Percentiles rank a stretch among this genome's conserved stretches.
Conservation (phyloP, 192 early-diverging fungal species). For the Backusella psychrophila region DNA sequence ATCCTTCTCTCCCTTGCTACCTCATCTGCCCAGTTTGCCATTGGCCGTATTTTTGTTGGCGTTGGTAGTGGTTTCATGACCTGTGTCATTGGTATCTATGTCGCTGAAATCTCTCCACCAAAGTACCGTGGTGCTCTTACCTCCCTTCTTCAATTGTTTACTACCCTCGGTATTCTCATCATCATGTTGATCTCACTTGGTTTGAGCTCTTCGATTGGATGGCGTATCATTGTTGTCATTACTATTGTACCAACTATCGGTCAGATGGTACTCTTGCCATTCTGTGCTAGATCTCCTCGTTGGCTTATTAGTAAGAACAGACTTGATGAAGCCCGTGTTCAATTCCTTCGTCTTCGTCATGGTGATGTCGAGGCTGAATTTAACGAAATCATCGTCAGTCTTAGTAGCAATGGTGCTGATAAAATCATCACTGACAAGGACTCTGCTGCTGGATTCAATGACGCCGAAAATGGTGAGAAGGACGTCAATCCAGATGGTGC, state of each 20-base stretch:
- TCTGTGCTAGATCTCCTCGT: slow-evolving; percentile 66
- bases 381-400: slow-evolving; percentile 40
- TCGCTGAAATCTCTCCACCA: slow-evolving; percentile 52
- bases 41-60: slow-evolving; percentile 52
- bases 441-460: not conserved
- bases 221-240: slow-evolving; percentile 49
- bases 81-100: slow-evolving; percentile 53
- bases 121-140: slow-evolving; percentile 45
- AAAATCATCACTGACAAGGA: not conserved
- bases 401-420: not conserved
- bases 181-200: slow-evolving; percentile 42
- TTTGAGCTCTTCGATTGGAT: slow-evolving; percentile 37
- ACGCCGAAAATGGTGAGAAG: not conserved
- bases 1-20: slow-evolving; percentile 37
- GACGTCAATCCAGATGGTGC: not conserved
- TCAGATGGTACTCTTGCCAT: slow-evolving; percentile 57
- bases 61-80: slow-evolving; percentile 57
- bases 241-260: slow-evolving; percentile 46
- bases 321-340: slow-evolving; percentile 56
- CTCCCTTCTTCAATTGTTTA: slow-evolving; percentile 50
- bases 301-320: slow-evolving; percentile 62
- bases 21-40: slow-evolving; percentile 27
- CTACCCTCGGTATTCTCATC: slow-evolving; percentile 54
- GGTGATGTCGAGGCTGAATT: slow-evolving; percentile 60
- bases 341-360: slow-evolving; percentile 56